A percentile compares a stretch with the other conserved stretches of the same genome.
Conservation (phyloP, 148 eudicot species). For the Selenicereus undatus region DNA sequence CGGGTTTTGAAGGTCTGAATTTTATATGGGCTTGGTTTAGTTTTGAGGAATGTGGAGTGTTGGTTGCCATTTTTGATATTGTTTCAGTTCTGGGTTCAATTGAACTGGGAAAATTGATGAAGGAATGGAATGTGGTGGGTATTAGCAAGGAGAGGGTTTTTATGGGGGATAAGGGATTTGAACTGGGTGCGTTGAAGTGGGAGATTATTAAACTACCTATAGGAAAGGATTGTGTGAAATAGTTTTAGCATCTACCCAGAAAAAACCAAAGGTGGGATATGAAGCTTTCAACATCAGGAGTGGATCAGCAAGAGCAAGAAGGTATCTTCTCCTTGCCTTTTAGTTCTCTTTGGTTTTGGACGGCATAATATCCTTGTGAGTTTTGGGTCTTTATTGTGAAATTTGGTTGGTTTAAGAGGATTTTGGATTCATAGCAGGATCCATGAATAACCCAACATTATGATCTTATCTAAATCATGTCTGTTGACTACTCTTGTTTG, state of each 20-base stretch:
- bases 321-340: conserved; percentile 21
- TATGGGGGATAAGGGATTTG: conserved; percentile 34
- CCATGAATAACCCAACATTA: neutral
- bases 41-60: conserved; percentile 30
- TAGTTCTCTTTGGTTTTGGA: neutral
- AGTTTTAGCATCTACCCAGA: conserved; percentile 33
- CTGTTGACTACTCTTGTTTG: conserved; percentile 3
- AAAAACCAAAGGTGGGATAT: conserved; percentile 30
- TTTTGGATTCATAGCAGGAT: neutral
- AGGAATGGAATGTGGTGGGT: conserved; percentile 35
- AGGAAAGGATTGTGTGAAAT: conserved; percentile 32
- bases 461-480: neutral
- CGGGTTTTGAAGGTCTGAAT: neutral
- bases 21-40: conserved; percentile 24
- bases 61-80: conserved; percentile 16
- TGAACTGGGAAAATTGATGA: conserved; percentile 25
- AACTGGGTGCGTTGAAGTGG: conserved; percentile 25
- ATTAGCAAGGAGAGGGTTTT: conserved; percentile 15
- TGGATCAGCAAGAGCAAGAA: conserved; percentile 43
- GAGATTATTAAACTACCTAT: conserved; percentile 26
- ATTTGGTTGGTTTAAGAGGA: conserved; percentile 1
- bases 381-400: neutral
- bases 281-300: conserved; percentile 49
- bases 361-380: neutral
- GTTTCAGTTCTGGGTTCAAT: conserved; percentile 12